These are phyloP conservation scores for Yarrowia galli DNA, from an alignment of 1,139 yeast genomes.

Conservation along the genomic window DNA sequence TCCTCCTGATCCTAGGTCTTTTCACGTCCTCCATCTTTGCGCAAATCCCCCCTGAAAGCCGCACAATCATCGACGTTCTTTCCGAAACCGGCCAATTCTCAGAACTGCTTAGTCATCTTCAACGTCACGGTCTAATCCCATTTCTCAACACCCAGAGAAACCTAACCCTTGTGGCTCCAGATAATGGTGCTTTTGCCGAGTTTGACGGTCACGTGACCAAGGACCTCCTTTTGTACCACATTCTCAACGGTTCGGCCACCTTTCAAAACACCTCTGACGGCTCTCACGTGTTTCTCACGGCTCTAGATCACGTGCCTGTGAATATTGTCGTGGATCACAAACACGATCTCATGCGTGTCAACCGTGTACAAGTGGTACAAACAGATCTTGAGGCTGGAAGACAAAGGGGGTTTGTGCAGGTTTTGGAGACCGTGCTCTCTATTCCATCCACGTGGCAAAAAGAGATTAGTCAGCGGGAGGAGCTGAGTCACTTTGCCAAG, in stretches of 20 bases:
- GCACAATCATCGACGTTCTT: slow-evolving; percentile 73
- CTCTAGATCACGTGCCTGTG: slow-evolving; percentile 17
- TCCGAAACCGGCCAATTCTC: slow-evolving; percentile 79
- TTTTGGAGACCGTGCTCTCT: slow-evolving; percentile 62
- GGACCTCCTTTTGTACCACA: slow-evolving; percentile 50
- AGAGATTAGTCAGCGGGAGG: not conserved
- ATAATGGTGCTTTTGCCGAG: slow-evolving; percentile 75
- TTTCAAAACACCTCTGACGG: slow-evolving; percentile 41
- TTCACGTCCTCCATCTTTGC: no score
- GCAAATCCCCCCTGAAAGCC: slow-evolving; percentile 24
- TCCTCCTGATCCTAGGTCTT: no score
- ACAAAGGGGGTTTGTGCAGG: slow-evolving; percentile 77
- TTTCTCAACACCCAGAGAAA: slow-evolving; percentile 67
- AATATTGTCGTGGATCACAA: not conserved
- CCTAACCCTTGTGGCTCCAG: slow-evolving; percentile 83
- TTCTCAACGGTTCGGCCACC: slow-evolving; percentile 48
- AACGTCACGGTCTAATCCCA: slow-evolving; percentile 72
- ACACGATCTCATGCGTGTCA: slow-evolving; percentile 14
- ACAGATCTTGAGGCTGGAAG: slow-evolving; percentile 70
- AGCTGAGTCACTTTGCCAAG: slow-evolving; percentile 3
- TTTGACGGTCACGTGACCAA: slow-evolving; percentile 46
- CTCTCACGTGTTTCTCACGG: slow-evolving; percentile 41
- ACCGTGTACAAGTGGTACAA: slow-evolving; percentile 62
- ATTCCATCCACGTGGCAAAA: slow-evolving; percentile 50
- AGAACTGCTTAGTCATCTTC: slow-evolving; percentile 68